Evolutionary conservation across 345 rosid genomes (phyloP), one percentile per base, ranked within the genome.

Genomic region (Boechera stricta): DNA sequence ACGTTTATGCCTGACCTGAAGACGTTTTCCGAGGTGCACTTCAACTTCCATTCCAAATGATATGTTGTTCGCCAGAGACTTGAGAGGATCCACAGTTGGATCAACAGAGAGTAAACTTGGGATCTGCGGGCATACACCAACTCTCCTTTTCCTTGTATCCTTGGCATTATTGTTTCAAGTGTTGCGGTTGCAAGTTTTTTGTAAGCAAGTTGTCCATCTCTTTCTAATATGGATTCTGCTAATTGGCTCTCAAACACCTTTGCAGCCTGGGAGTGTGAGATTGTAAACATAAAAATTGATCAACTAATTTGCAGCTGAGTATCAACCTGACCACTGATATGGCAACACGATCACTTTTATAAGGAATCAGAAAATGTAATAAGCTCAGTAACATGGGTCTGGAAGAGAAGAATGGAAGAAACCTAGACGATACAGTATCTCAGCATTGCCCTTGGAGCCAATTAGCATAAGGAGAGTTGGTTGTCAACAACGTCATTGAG

Each of bases 101-200:
- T 95, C 97, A 55, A 90, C 97, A 36, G 99, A 95, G 71, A 95
- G 99, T 79, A 95, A 84, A 79, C 94, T 92, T 48, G 99, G 96
- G 83, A 95, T 94, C 82, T 92, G 97, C 4, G 98, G n/a, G 99
- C 96, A 79, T 95, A 95, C 52, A 92, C 98, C 57, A 95, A 84
- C 82, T 89, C 95, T 56, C 98, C 95, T 84, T 92, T 92, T n/a
- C 97, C 98, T 87, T 95, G 96, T 76, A 95, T 92, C 78, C 91
- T 88, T 41, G 98, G 99, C 98, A 92, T 95, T 70, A 95, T 84
- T 7, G 89, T 84, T 78, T 89, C 98, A 18, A 95, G 90, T 53
- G 99, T 95, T 65, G 97, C 97, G 5, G 98, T 92, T 53, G 99
- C 99, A 38, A 95, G 99, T 86, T 89, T 95, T 68, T 95, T 89